Base-by-base conservation (phyloP, 495 filamentous ascomycete genomes). In the Xylaria telfairii region DNA sequence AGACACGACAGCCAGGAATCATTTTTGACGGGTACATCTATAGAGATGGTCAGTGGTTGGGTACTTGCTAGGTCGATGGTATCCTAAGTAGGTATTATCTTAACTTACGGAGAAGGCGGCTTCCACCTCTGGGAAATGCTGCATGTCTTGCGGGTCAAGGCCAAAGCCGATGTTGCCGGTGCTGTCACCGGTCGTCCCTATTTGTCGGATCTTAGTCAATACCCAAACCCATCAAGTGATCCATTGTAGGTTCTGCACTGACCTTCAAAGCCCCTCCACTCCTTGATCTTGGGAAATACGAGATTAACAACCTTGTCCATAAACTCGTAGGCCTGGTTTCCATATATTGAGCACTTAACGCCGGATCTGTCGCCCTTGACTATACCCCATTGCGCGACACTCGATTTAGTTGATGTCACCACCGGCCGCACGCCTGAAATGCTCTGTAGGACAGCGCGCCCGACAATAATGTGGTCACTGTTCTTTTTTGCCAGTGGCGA, bases 241-340 rank as follows among this genome's bases (percentile, higher is more conserved):
- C 37, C 57, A 15, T 26, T 7, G 4, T 37, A 53, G 24, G 17
- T 39, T 30, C 44, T 83, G 84, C 75, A 76, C 68, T 65, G 86
- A 72, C 92, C 95, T 78, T 87, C 84, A 44, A 97, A 85, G 68
- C 96, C 96, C 67, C 86, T 86, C 89, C 93, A 99, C 68, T 99
- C 96, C 85, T 98, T 99, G 75, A 98, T 95, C 75, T 89, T 90
- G 62, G 96, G 96, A 78, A 98, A 84, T 9, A 99, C 96, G 5
- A 98, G 83, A 80, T 97, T 91, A 47, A 97, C 84, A 73, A 91
- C 80, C 82, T 95, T 94, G 62, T 92, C 89, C 49, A 99, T 73
- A 80, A 98, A 98, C 78, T 96, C 88, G 70, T 92, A 94, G 77
- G 97, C 95, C 61, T 91, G 87, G 80, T 96, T 91, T 19, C 93